Base-by-base conservation (phyloP, 495 filamentous ascomycete species). In the Friedmanniomyces endolithicus region DNA sequence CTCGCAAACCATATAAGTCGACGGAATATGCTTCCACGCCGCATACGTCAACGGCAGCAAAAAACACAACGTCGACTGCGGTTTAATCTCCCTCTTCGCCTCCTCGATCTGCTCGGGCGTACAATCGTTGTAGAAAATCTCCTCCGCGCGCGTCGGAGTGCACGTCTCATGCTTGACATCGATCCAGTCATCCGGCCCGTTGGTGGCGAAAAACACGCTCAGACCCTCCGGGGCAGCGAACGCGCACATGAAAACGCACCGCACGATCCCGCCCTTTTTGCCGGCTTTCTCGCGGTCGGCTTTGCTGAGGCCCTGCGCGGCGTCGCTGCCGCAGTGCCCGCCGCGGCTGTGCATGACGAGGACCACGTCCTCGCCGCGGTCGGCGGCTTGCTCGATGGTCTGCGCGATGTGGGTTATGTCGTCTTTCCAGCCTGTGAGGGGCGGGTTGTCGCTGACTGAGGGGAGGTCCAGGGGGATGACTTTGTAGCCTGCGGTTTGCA, bases 1-100 rank as follows among this genome's bases (percentile, higher is more conserved):
- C 12, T 72, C 65, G 52, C 74, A 78, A 11, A 78, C 50, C 1
- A 80, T 48, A 49, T 77, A 80, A 0, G 74, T 74, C 11, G 64
- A 65, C 0, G 74, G 73, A 12, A 76, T 64, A 45, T 73, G 53
- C 45, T 65, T 72, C 61, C 75, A 80, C 0, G 69, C 73, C 0
- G 72, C 65, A 53, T 72, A 67, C 9, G 67, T 75, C 27, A 29
- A 17, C 31, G 23, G 34, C 12, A 23, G 35, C 19, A n/a, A 9
- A 19, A 56, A 56, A 11, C 17, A 23, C 11, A 11, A 22, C 17
- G 23, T 44, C 24, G 57, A 24, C 8, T 35, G n/a, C 17, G 23
- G 27, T 17, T 9, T 49, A 17, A 37, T 11, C 3, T 48, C 35
- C 39, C 11, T 29, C 6, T 1, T 14, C 20, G 49, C 44, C 9